phyloP scores from a whole-genome alignment of 1,284 basidiomycete species.

The Agaricales sp. region DNA sequence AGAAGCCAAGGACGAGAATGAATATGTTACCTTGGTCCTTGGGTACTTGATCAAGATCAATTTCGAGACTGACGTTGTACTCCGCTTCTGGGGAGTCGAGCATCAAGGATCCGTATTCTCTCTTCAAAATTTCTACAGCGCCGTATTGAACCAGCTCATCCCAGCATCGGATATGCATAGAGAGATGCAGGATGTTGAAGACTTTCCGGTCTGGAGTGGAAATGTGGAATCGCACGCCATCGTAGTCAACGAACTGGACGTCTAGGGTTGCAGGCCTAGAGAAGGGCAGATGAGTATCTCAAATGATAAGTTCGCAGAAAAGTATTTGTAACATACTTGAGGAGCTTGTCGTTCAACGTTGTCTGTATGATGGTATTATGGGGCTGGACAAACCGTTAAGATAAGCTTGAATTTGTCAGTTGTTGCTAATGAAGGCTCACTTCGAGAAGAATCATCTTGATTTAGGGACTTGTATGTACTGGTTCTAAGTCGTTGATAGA shows the following conservation, averaged over 20 bases:
- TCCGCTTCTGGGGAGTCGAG: slow-evolving; percentile 63
- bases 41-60: slow-evolving; percentile 84
- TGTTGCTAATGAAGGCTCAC: slow-evolving; percentile 26
- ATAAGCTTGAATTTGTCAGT: not conserved
- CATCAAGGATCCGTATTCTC: slow-evolving; percentile 79
- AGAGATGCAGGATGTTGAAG: slow-evolving; percentile 66
- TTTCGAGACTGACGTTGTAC: slow-evolving; percentile 81
- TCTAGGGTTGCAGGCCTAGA: slow-evolving; percentile 82
- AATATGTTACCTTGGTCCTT: slow-evolving; percentile 59
- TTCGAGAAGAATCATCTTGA: slow-evolving; percentile 57
- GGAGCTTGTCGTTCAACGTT: slow-evolving; percentile 83
- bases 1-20: not conserved
- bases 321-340: slow-evolving; percentile 49
- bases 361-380: slow-evolving; percentile 92
- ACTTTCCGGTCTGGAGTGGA: slow-evolving; percentile 76
- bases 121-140: slow-evolving; percentile 69
- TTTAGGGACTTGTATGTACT: not conserved
- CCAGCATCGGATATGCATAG: slow-evolving; percentile 98
- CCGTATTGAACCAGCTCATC: slow-evolving; percentile 85
- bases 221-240: slow-evolving; percentile 92
- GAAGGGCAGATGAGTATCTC: slow-evolving; percentile 9
- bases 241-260: slow-evolving; percentile 96
- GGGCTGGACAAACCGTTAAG: slow-evolving; percentile 52
- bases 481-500: not conserved
- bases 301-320: slow-evolving; percentile 7